These are phyloP conservation scores for Pichia nanzhaoensis DNA, from an alignment of 805 yeast genomes.

Conservation along the genomic window DNA sequence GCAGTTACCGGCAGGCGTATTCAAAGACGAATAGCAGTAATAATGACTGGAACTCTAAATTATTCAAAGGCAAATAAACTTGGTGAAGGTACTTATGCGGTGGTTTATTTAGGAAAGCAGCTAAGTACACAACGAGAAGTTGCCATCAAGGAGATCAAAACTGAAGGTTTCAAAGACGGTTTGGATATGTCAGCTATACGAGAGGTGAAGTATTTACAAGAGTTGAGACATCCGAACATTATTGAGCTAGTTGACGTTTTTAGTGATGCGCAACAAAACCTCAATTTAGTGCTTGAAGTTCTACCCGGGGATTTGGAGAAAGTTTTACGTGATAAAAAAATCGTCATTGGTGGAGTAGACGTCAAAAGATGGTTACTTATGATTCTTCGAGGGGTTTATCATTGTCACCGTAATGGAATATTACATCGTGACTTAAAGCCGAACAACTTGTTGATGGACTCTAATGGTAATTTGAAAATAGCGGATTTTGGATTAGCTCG, in stretches of 20 bases:
- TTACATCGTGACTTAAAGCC: slow-evolving; percentile 94
- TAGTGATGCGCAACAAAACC: slow-evolving; percentile 49
- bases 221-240: slow-evolving; percentile 68
- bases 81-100: slow-evolving; percentile 99
- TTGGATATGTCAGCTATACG: slow-evolving; percentile 96
- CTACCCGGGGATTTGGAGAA: slow-evolving; percentile 89
- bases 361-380: slow-evolving; percentile 90
- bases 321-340: slow-evolving; percentile 69
- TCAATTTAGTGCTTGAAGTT: slow-evolving; percentile 88
- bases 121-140: slow-evolving; percentile 48
- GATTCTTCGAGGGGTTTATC: slow-evolving; percentile 92
- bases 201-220: slow-evolving; percentile 85
- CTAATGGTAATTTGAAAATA: slow-evolving; percentile 80
- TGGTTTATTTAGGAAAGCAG: slow-evolving; percentile 80
- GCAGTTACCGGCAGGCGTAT: too few relatives aligned
- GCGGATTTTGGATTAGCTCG: slow-evolving; percentile 98
- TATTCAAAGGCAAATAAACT: slow-evolving; percentile 66
- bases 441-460: slow-evolving; percentile 78
- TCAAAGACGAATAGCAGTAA: too few relatives aligned
- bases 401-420: slow-evolving; percentile 87
- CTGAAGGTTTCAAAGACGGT: slow-evolving; percentile 92
- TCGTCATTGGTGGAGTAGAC: slow-evolving; percentile 78
- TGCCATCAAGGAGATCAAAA: slow-evolving; percentile 93
- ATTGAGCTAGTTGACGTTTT: slow-evolving; percentile 88
- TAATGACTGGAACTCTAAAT: slow-evolving; percentile 17